phyloP scores from a whole-genome alignment of 805 yeast genomes.

The Candida koratica region DNA sequence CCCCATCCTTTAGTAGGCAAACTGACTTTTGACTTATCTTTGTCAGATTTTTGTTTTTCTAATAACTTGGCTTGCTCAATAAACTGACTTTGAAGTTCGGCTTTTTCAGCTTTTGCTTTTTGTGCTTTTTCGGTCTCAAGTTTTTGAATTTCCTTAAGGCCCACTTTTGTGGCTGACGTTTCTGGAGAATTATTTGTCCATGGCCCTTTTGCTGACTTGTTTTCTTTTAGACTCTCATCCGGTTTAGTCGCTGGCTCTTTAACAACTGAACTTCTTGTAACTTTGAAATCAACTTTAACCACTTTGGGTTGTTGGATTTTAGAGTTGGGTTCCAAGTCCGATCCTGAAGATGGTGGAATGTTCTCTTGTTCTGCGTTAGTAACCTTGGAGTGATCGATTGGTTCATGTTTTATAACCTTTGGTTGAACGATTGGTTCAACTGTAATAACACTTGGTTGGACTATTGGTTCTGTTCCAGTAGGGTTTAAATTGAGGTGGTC shows the following conservation, averaged over 20 bases:
- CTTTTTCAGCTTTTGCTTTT: conserved; percentile 32
- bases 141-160: conserved; percentile 50
- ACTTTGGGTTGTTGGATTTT: conserved; percentile 2
- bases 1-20: conserved; percentile 49
- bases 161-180: conserved; percentile 30
- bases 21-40: conserved; percentile 17
- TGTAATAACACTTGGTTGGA: conserved; percentile 11
- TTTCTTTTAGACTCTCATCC: background rate
- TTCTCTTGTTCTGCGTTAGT: too few relatives aligned
- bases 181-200: conserved; percentile 46
- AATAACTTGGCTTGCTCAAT: conserved; percentile 12
- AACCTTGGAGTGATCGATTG: background rate
- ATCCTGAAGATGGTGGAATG: background rate
- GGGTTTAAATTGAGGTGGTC: conserved; percentile 2
- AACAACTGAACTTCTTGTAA: background rate
- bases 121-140: conserved; percentile 44
- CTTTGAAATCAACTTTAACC: conserved; percentile 3
- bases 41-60: conserved; percentile 20
- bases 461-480: conserved; percentile 6
- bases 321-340: background rate
- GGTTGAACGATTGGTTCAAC: conserved; percentile 9
- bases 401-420: conserved; percentile 1
- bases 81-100: conserved; percentile 24
- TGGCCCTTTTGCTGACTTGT: conserved; percentile 39
- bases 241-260: background rate